These are phyloP conservation scores for Diplocarpon rosae DNA, from an alignment of 2,329 filamentous ascomycete species.

Conservation along the genomic window DNA sequence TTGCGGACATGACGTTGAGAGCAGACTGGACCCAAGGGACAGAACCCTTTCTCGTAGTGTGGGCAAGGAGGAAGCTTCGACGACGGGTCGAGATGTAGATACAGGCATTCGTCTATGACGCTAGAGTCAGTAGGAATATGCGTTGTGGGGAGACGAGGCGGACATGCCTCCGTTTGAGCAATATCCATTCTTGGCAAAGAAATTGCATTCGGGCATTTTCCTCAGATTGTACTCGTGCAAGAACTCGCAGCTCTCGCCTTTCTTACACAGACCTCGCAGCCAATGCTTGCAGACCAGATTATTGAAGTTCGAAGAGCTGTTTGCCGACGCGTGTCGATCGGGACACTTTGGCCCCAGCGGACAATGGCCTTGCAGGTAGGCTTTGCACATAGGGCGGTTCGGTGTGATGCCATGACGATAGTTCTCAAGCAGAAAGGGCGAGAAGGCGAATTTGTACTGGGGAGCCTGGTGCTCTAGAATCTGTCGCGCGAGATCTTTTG, in stretches of 20 bases:
- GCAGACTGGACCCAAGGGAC: conserved; percentile 77
- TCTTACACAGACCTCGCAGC: conserved; percentile 94
- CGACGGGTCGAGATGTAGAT: conserved; percentile 79
- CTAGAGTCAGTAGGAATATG: conserved; percentile 10
- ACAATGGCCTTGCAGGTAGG: conserved; percentile 78
- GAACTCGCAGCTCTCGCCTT: conserved; percentile 94
- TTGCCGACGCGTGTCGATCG: conserved; percentile 57
- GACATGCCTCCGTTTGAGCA: conserved; percentile 66
- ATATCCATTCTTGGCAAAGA: conserved; percentile 86
- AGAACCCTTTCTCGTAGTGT: conserved; percentile 92
- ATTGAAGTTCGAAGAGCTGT: conserved; percentile 46
- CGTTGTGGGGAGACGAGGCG: not conserved
- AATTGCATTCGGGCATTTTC: conserved; percentile 97
- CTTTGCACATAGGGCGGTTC: conserved; percentile 71
- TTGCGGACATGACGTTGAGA: conserved; percentile 81
- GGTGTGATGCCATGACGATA: conserved; percentile 76
- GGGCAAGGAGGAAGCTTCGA: conserved; percentile 71
- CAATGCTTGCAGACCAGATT: conserved; percentile 97
- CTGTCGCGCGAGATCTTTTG: conserved; percentile 24
- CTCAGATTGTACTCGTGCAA: conserved; percentile 97
- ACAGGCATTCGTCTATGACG: conserved; percentile 70
- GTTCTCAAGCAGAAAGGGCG: conserved; percentile 70
- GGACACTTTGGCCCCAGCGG: conserved; percentile 75
- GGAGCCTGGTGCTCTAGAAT: conserved; percentile 48
- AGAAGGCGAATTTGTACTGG: conserved; percentile 68